Evolutionary conservation across 2,329 filamentous ascomycete species (phyloP).

Genomic region (Fusarium sp.): DNA sequence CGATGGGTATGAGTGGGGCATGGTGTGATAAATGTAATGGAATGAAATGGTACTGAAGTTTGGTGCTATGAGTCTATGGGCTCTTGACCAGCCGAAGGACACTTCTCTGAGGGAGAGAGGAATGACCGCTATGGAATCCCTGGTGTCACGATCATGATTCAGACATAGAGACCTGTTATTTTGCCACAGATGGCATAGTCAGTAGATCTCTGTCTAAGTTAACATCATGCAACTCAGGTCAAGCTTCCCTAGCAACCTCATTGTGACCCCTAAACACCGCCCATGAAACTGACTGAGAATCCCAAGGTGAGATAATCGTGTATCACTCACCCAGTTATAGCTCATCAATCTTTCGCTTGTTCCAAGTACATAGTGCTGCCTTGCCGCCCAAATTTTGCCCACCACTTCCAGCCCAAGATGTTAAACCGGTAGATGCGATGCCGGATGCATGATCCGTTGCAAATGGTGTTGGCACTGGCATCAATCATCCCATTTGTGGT

Average conservation of each 20-base stretch:
- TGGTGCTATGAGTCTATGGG: constrained; percentile 25
- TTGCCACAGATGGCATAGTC: background rate
- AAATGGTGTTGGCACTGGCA: too few species aligned
- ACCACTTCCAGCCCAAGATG: too few species aligned
- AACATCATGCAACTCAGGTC: background rate
- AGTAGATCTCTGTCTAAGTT: background rate
- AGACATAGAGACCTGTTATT: background rate
- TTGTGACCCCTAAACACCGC: background rate
- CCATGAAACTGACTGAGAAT: too few species aligned
- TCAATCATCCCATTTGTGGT: too few species aligned
- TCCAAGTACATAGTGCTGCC: too few species aligned
- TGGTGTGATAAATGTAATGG: background rate
- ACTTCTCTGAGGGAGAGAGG: background rate
- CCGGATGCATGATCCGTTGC: too few species aligned
- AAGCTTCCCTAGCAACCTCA: background rate
- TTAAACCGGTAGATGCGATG: too few species aligned
- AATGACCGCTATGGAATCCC: background rate
- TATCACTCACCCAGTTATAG: too few species aligned
- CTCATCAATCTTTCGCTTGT: too few species aligned
- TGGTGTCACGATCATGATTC: background rate
- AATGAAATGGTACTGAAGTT: constrained; percentile 2
- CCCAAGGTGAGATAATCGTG: too few species aligned
- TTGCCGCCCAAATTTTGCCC: too few species aligned
- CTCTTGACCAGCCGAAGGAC: constrained; percentile 3
- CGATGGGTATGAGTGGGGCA: background rate